Percentiles rank a stretch among this genome's conserved stretches.
These are phyloP conservation scores for Oleoguttula mirabilis DNA, from an alignment of 495 filamentous ascomycete genomes.

Conservation along the genomic window DNA sequence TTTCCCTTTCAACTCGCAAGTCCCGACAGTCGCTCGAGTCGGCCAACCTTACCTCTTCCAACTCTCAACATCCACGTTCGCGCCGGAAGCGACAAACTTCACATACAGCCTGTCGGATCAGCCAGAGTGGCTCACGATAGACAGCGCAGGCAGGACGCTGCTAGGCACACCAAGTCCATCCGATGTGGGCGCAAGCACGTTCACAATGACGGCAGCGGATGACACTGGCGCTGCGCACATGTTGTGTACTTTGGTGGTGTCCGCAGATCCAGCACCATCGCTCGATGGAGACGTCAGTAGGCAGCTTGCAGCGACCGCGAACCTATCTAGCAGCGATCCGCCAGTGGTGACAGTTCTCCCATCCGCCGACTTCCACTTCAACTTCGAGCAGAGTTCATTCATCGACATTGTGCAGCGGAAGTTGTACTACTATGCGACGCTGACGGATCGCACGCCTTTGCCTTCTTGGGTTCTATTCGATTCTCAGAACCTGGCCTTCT, in stretches of 20 bases:
- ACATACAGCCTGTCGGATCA: conserved; percentile 50
- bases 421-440: conserved; percentile 59
- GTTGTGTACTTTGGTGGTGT: conserved; percentile 24
- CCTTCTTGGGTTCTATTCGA: conserved; percentile 83
- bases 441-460: conserved; percentile 63
- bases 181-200: conserved; percentile 43
- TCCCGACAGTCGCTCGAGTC: conserved; percentile 61
- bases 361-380: conserved; percentile 20
- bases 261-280: conserved; percentile 17
- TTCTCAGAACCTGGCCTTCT: conserved; percentile 48
- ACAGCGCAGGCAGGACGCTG: conserved; percentile 48
- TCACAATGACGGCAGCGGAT: conserved; percentile 31
- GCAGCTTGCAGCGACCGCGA: conserved; percentile 21
- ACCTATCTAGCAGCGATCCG: conserved; percentile 21
- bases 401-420: conserved; percentile 17
- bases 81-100: conserved; percentile 38
- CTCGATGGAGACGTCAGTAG: conserved; percentile 21
- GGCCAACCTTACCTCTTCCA: conserved; percentile 51
- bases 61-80: conserved; percentile 58
- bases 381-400: conserved; percentile 24
- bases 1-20: conserved; percentile 64
- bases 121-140: conserved; percentile 58
- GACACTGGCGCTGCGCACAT: conserved; percentile 21
- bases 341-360: conserved; percentile 20
- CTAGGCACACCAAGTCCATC: conserved; percentile 49